Conservation (phyloP, 2,329 filamentous ascomycete species). For the Ceratocystis smalleyi region DNA sequence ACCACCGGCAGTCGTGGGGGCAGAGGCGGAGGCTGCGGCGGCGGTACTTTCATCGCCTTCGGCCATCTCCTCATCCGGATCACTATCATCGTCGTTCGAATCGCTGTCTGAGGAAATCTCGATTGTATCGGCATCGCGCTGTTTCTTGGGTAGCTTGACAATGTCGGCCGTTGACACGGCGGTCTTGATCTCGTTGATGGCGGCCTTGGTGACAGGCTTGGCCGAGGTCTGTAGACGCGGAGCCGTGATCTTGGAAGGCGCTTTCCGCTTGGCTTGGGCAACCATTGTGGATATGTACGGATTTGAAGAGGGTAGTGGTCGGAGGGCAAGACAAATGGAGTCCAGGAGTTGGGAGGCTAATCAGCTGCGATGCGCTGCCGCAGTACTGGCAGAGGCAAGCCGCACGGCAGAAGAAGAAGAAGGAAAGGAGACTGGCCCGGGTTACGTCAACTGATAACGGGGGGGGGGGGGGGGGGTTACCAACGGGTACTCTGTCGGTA, state of each 20-base stretch:
- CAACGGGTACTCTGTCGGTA: neutral
- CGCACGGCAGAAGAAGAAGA: neutral
- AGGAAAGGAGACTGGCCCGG: neutral
- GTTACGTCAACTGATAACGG: neutral
- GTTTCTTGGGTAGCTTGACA: slow-evolving; percentile 24
- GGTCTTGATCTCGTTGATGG: slow-evolving; percentile 43
- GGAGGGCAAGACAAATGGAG: neutral
- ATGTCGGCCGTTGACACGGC: slow-evolving; percentile 33
- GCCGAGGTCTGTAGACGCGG: slow-evolving; percentile 40
- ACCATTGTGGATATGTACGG: slow-evolving; percentile 11
- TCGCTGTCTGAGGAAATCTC: slow-evolving; percentile 43
- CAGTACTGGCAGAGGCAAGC: neutral
- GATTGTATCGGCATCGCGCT: slow-evolving; percentile 29
- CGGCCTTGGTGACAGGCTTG: slow-evolving; percentile 33
- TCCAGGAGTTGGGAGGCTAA: neutral
- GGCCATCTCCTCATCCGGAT: slow-evolving; percentile 28
- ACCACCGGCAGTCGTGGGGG: slow-evolving; percentile 3
- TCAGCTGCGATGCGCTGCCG: neutral
- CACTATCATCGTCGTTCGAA: slow-evolving; percentile 33
- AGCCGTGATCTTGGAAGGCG: slow-evolving; percentile 39
- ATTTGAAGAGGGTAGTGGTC: neutral
- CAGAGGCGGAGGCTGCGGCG: slow-evolving; percentile 18
- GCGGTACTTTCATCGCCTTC: slow-evolving; percentile 20
- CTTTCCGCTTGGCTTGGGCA: slow-evolving; percentile 40
- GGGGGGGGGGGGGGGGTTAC: too few relatives aligned